These are phyloP conservation scores for Aspergillus pseudoterreus DNA, from an alignment of 2,329 filamentous ascomycete genomes.

Conservation along the genomic window DNA sequence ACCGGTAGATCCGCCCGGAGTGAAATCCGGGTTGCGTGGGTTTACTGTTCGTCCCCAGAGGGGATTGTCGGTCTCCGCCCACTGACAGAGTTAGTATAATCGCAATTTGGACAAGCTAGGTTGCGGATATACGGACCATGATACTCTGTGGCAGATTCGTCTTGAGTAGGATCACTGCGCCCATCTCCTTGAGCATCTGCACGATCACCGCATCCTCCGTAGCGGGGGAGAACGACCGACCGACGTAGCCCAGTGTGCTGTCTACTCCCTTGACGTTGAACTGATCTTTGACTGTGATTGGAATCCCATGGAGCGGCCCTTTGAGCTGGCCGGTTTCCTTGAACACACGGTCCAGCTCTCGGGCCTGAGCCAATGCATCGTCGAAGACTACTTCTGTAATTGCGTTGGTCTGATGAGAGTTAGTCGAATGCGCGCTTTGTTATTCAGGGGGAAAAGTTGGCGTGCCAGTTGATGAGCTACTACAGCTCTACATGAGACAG, in stretches of 20 bases:
- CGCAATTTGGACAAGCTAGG: neutral
- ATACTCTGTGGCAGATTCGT: constrained; percentile 52
- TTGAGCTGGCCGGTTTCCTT: constrained; percentile 37
- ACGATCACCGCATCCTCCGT: constrained; percentile 49
- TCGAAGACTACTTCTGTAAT: constrained; percentile 36
- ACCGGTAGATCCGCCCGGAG: constrained; percentile 48
- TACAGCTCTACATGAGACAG: constrained; percentile 16
- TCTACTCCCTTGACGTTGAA: constrained; percentile 59
- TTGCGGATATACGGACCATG: constrained; percentile 38
- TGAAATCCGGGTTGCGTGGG: constrained; percentile 41
- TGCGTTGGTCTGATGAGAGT: constrained; percentile 29
- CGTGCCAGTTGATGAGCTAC: constrained; percentile 28
- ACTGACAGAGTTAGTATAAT: constrained; percentile 29
- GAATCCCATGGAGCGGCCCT: constrained; percentile 53
- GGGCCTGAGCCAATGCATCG: constrained; percentile 31
- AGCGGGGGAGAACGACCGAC: constrained; percentile 48
- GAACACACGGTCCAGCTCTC: constrained; percentile 25
- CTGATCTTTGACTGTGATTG: constrained; percentile 58
- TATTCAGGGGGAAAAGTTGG: neutral
- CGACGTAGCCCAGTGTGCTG: constrained; percentile 58
- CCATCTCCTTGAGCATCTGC: constrained; percentile 46
- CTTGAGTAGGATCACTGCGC: constrained; percentile 53
- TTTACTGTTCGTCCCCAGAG: constrained; percentile 51
- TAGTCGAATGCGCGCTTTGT: neutral
- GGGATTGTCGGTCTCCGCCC: constrained; percentile 54